Evolutionary conservation across 164 flowering plant genomes (phyloP), one percentile per base, ranked within the genome.

Genomic region (Chloranthus sessilifolius): DNA sequence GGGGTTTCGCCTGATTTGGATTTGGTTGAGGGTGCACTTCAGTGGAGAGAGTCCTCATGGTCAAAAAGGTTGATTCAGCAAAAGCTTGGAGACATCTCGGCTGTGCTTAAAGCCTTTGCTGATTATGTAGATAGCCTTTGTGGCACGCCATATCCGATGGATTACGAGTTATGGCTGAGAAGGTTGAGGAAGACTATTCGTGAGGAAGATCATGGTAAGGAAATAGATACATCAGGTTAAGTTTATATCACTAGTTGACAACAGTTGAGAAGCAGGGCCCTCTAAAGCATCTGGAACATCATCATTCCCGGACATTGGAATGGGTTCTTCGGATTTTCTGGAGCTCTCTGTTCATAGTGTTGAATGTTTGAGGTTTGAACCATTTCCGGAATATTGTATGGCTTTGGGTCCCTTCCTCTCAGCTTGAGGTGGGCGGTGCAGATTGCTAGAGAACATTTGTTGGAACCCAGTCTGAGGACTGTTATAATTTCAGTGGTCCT

Each of bases 121-220:
- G 98, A 90, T 70, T 90, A 90, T 53, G 84, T 90, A 17, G 96
- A 87, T 53, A 81, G 92, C 58, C 74, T 90, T 26, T 90, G 95
- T 67, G 96, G 98, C 26, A 90, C 98, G 10, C 95, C 98, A 1
- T 90, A 90, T 61, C 82, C 84, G 0, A 63, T 90, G 52, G 95
- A 87, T 58, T 87, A 87, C 62, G 83, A 80, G 28, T 74, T 81
- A 39, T 90, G 98, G 98, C n/a, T 87, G 38, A 81, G 72, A 73
- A 71, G 98, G 64, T 57, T 84, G 65, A 72, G 65, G 49, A 70
- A 75, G 67, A 79, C 65, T 51, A 64, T 78, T 40, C 65, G 59
- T 14, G 85, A 70, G 15, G 89, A 82, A 15, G 82, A 78, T 26
- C 77, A 61, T 52, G 91, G 86, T 55, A 86, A 86, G 68, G 79